Conservation (phyloP, 169 alveolate genomes). For the Prorocentrum cordatum region DNA sequence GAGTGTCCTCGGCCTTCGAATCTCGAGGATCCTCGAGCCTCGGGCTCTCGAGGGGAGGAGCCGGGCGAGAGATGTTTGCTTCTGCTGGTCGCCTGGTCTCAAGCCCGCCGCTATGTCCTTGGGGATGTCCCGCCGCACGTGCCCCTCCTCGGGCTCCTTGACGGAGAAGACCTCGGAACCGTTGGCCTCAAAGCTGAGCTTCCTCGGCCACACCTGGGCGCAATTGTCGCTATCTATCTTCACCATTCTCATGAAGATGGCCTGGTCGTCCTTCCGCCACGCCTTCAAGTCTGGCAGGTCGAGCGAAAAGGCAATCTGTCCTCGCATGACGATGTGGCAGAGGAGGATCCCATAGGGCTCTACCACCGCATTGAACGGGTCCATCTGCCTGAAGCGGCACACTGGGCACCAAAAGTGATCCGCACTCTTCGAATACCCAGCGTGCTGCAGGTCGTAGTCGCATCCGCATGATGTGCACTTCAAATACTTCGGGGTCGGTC, state of each 20-base stretch:
- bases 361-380: conserved; percentile 42
- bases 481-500: conserved; percentile 16
- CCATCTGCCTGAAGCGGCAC: conserved; percentile 66
- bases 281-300: conserved; percentile 70
- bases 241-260: conserved; percentile 53
- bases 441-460: conserved; percentile 45
- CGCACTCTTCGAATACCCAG: conserved; percentile 23
- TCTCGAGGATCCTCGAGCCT: too few species aligned
- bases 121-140: conserved; percentile 58
- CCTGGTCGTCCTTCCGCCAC: conserved; percentile 53
- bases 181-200: conserved; percentile 18
- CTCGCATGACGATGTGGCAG: conserved; percentile 57
- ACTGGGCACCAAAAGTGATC: conserved; percentile 50
- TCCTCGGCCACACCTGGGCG: conserved; percentile 59
- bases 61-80: too few species aligned
- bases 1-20: too few species aligned
- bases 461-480: conserved; percentile 14
- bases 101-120: conserved; percentile 42
- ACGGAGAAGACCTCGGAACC: conserved; percentile 8
- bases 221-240: conserved; percentile 43
- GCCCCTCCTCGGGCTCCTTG: conserved; percentile 31
- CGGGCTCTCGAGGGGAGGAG: too few species aligned
- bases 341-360: conserved; percentile 15
- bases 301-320: conserved; percentile 17
- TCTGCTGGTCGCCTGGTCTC: too few species aligned